Conservation (phyloP, 345 rosid genomes). For the Carallia pectinifolia region DNA sequence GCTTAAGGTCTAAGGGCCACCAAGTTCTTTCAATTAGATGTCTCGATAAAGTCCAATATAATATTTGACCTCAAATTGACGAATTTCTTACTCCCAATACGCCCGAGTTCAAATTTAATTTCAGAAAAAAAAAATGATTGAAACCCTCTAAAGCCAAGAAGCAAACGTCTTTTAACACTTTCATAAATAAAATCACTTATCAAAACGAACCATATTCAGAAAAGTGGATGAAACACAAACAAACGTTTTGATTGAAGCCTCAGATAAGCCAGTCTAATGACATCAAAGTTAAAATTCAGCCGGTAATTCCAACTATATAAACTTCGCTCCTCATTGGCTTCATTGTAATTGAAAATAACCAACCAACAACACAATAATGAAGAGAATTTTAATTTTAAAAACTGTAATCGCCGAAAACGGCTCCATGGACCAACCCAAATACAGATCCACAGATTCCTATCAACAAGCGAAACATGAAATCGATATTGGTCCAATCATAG, state of each 20-base stretch:
- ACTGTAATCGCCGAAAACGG: conserved; percentile 63
- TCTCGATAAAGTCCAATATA: too few species aligned
- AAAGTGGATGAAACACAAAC: too few species aligned
- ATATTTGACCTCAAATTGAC: too few species aligned
- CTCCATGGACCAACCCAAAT: conserved; percentile 35
- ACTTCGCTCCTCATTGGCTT: conserved; percentile 50
- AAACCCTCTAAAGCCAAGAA: too few species aligned
- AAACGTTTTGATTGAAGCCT: conserved; percentile 37
- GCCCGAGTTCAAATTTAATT: too few species aligned
- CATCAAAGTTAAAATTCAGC: conserved; percentile 55
- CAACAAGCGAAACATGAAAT: conserved; percentile 46
- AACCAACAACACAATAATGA: neutral
- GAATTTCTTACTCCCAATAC: too few species aligned
- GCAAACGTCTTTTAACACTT: too few species aligned
- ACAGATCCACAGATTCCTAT: conserved; percentile 63
- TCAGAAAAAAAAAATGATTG: too few species aligned
- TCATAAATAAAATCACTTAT: too few species aligned
- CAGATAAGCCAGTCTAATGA: conserved; percentile 44
- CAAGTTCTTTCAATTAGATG: too few species aligned
- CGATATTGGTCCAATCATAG: conserved; percentile 50
- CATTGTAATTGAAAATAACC: conserved; percentile 18
- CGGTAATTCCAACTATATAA: conserved; percentile 78
- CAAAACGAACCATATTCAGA: too few species aligned
- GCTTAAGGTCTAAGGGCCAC: too few species aligned
- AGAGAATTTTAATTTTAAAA: neutral